Evolutionary conservation across 2,329 filamentous ascomycete genomes (phyloP), one percentile per base, ranked within the genome.

Genomic region (Penicillium carneum): DNA sequence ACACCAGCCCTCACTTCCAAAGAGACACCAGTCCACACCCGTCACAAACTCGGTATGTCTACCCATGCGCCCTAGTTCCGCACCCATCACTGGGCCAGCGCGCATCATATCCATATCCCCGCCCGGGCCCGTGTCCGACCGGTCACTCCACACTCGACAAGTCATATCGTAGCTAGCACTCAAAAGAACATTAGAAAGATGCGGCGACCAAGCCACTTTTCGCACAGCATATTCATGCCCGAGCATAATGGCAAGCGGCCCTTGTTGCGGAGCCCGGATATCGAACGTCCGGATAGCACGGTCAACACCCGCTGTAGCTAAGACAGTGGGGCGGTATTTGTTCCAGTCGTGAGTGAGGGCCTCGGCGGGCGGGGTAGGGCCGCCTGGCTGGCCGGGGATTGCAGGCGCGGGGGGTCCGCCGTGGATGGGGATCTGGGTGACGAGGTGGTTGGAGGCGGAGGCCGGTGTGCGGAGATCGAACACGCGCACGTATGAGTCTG

Each of bases 121-220:
- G 26, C 71, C 70, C 0, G 61, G 62, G 4, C 60, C 63, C 9
- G 80, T 65, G 71, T 77, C 66, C 38, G 83, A 86, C n/a, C 87
- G 91, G 74, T 98, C 95, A 11, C 88, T 92, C 95, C 95, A 99
- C 51, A 97, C 84, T 34, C 95, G 87, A 68, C 95, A 96, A 6
- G 92, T 97, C 95, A 99, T 99, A 79, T 99, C 95, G 77, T 99
- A 99, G 74, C 93, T 95, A 1, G 91, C 94, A 69, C 89, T 95
- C 43, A 97, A 84, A 43, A 99, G 79, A 10, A 97, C 86, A 74
- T 98, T 92, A 60, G 88, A 88, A n/a, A 95, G 85, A 80, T 99
- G 95, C 10, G 95, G 95, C 71, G 91, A 96, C 94, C 95, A 99
- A 6, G 91, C 87, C 4, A 99, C 73, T 66, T 90, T 88, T 49